phyloP scores from a whole-genome alignment of 352 stramenopile genomes.

The Saprolegnia diclina region DNA sequence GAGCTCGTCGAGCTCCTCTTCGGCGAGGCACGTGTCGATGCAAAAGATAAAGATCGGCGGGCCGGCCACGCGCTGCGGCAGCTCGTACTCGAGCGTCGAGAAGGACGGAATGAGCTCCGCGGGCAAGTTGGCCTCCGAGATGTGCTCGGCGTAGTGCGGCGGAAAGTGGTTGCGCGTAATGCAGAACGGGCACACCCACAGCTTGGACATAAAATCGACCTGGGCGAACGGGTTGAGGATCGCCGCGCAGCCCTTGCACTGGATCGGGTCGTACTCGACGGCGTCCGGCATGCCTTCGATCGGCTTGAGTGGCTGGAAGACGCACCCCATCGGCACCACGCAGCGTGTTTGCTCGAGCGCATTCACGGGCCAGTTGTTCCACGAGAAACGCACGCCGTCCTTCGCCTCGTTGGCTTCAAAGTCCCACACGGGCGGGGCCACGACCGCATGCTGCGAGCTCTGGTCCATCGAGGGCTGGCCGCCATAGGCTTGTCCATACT shows the following conservation, averaged over 20 bases:
- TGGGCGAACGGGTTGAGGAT: conserved; percentile 99
- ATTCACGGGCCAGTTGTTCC: conserved; percentile 97
- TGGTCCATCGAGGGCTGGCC: conserved; percentile 29
- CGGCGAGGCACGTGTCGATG: conserved; percentile 96
- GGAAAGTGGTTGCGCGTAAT: conserved; percentile 98
- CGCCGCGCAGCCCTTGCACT: conserved; percentile 95
- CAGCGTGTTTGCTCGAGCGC: conserved; percentile 96
- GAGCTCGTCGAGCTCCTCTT: conserved; percentile 96
- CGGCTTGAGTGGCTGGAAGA: conserved; percentile 97
- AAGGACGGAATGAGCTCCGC: conserved; percentile 99
- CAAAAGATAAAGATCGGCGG: conserved; percentile 98
- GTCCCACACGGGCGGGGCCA: conserved; percentile 81
- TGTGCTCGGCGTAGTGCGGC: conserved; percentile 91
- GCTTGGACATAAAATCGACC: conserved; percentile 98
- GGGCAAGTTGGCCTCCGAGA: conserved; percentile 97
- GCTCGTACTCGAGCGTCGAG: conserved; percentile 99
- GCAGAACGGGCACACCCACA: conserved; percentile 99
- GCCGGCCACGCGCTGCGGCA: conserved; percentile 88
- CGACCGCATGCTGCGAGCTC: conserved; percentile 39
- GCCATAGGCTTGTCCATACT: conserved; percentile 16
- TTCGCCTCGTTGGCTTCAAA: conserved; percentile 79
- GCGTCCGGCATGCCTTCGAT: conserved; percentile 91
- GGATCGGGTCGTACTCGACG: conserved; percentile 97
- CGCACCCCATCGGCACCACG: conserved; percentile 93
- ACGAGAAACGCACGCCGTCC: conserved; percentile 96